These are phyloP conservation scores for Tricharina praecox DNA, from an alignment of 495 filamentous ascomycete species.

Conservation along the genomic window DNA sequence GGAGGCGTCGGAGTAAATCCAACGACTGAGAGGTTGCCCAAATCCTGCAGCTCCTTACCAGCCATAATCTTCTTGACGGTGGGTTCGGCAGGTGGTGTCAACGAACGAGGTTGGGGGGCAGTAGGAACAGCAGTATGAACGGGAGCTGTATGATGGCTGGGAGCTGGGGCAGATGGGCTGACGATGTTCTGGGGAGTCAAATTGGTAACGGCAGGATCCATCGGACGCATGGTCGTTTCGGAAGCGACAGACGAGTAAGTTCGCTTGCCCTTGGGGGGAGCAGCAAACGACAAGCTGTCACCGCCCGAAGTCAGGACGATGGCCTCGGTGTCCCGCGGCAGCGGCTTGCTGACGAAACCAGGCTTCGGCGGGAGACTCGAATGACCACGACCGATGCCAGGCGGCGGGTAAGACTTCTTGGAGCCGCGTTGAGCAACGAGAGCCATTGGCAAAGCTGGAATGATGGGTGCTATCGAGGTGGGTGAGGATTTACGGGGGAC, in stretches of 20 bases:
- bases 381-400: constrained; percentile 25
- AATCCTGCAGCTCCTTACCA: too few species aligned
- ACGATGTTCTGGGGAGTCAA: constrained; percentile 7
- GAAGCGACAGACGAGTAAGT: constrained; percentile 13
- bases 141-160: too few species aligned
- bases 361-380: constrained; percentile 23
- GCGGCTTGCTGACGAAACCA: constrained; percentile 21
- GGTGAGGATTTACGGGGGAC: neutral
- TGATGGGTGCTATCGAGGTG: constrained; percentile 9
- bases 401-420: constrained; percentile 18
- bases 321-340: constrained; percentile 23
- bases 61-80: neutral
- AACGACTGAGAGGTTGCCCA: too few species aligned
- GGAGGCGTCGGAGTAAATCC: too few species aligned
- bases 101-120: constrained; percentile 11
- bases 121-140: too few species aligned
- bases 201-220: constrained; percentile 9
- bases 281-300: constrained; percentile 10
- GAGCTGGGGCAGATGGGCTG: constrained; percentile 6
- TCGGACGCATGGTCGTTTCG: constrained; percentile 5
- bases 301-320: constrained; percentile 23
- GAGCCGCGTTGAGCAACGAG: constrained; percentile 11
- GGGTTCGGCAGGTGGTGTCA: constrained; percentile 18
- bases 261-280: constrained; percentile 17
- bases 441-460: constrained; percentile 23